A percentile compares a stretch with the other conserved stretches of the same genome.
Conservation (phyloP, 139 green algal genomes). For the Chlorella sorokiniana region DNA sequence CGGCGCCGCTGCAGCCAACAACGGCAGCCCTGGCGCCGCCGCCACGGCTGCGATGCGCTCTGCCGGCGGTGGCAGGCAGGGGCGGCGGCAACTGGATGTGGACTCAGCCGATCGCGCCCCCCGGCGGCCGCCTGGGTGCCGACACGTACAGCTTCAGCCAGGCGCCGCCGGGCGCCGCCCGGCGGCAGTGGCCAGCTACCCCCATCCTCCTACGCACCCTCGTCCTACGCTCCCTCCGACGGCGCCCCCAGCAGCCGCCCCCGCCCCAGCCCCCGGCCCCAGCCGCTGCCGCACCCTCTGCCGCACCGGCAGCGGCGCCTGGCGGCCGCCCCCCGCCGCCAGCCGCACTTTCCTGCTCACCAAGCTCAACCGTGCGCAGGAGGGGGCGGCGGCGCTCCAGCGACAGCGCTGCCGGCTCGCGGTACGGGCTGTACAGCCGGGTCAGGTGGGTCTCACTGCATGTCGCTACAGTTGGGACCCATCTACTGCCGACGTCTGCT, state of each 20-base stretch:
- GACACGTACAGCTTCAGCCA: background rate
- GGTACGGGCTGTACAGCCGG: background rate
- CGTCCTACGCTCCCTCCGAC: conserved; percentile 11
- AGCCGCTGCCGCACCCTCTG: background rate
- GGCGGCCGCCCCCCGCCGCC: background rate
- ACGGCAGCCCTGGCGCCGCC: background rate
- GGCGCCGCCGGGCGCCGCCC: background rate
- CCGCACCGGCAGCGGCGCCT: background rate
- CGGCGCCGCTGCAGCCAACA: background rate
- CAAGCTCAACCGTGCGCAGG: conserved; percentile 3
- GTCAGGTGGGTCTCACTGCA: background rate
- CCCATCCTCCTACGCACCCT: background rate
- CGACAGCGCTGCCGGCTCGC: conserved; percentile 6
- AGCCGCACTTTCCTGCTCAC: conserved; percentile 1
- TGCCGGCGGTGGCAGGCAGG: background rate
- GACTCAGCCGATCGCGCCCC: background rate
- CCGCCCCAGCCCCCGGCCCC: background rate
- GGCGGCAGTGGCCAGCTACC: background rate
- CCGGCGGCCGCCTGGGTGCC: background rate
- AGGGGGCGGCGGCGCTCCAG: background rate
- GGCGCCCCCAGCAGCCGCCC: conserved; percentile 22
- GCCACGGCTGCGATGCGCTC: background rate
- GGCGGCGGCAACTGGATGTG: background rate
- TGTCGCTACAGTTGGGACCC: too few species aligned
- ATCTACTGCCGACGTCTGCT: too few species aligned